Evolutionary conservation across 148 eudicot species (phyloP).

Genomic region (Vaccinium myrtillus): DNA sequence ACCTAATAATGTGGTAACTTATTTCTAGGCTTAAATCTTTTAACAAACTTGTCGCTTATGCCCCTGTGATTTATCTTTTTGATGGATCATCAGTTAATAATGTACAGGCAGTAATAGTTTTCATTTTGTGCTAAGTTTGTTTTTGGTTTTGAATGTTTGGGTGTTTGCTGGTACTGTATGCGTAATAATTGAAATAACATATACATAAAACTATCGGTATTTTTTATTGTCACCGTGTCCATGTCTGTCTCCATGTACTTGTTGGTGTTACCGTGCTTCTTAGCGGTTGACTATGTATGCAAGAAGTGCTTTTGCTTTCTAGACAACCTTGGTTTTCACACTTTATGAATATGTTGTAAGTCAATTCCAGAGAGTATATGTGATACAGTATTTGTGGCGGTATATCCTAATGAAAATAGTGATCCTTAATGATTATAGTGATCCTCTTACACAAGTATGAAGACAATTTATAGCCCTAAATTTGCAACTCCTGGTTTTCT

Average conservation of each 20-base stretch:
- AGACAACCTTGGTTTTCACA: background rate
- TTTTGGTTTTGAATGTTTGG: background rate
- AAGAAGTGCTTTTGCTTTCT: background rate
- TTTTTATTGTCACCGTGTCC: background rate
- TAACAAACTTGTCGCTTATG: background rate
- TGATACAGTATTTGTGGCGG: background rate
- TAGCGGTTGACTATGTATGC: background rate
- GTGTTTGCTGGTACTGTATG: background rate
- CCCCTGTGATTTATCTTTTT: background rate
- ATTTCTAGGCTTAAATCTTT: background rate
- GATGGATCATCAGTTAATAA: background rate
- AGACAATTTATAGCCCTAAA: background rate
- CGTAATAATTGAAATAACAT: background rate
- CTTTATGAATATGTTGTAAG: background rate
- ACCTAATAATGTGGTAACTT: background rate
- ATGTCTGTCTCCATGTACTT: background rate
- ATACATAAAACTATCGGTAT: background rate
- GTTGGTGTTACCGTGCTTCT: background rate
- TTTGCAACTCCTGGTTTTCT: background rate
- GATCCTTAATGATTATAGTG: background rate
- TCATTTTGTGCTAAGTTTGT: background rate
- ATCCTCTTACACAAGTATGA: conserved; percentile 2
- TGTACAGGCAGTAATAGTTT: background rate
- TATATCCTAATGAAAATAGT: no score
- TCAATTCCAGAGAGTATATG: background rate